phyloP scores from a whole-genome alignment of 2,329 filamentous ascomycete species.

The Aspergillus carbonarius region DNA sequence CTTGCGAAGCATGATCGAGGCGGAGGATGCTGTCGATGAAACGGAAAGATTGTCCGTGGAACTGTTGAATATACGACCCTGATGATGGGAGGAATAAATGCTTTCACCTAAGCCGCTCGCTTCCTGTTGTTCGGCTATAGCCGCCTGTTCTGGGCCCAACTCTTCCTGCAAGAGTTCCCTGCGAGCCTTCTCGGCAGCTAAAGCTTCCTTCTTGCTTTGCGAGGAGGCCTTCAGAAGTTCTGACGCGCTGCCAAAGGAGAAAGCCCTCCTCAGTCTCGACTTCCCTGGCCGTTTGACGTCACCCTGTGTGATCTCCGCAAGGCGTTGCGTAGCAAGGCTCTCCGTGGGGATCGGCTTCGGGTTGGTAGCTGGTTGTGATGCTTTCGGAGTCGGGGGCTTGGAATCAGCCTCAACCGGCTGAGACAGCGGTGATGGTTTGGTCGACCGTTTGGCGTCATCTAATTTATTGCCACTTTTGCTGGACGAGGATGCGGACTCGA shows the following conservation, averaged over 20 bases:
- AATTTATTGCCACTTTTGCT: slow-evolving; percentile 51
- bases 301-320: slow-evolving; percentile 83
- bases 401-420: slow-evolving; percentile 59
- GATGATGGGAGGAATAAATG: slow-evolving; percentile 74
- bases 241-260: slow-evolving; percentile 94
- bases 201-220: slow-evolving; percentile 55
- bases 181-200: slow-evolving; percentile 58
- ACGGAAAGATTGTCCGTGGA: slow-evolving; percentile 84
- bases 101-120: slow-evolving; percentile 85
- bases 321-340: slow-evolving; percentile 77
- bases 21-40: slow-evolving; percentile 50
- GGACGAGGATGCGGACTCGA: slow-evolving; percentile 22
- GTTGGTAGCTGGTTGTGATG: slow-evolving; percentile 21
- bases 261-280: slow-evolving; percentile 80
- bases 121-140: slow-evolving; percentile 90
- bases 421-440: slow-evolving; percentile 71
- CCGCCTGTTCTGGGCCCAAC: slow-evolving; percentile 82
- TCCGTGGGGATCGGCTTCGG: slow-evolving; percentile 35
- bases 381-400: slow-evolving; percentile 19
- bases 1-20: slow-evolving; percentile 69
- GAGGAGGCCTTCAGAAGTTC: slow-evolving; percentile 77
- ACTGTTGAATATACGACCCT: slow-evolving; percentile 78
- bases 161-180: slow-evolving; percentile 66
- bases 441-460: slow-evolving; percentile 65
- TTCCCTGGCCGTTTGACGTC: slow-evolving; percentile 78